Base-by-base conservation (phyloP, 2,329 filamentous ascomycete genomes). In the Claviceps paspali region DNA sequence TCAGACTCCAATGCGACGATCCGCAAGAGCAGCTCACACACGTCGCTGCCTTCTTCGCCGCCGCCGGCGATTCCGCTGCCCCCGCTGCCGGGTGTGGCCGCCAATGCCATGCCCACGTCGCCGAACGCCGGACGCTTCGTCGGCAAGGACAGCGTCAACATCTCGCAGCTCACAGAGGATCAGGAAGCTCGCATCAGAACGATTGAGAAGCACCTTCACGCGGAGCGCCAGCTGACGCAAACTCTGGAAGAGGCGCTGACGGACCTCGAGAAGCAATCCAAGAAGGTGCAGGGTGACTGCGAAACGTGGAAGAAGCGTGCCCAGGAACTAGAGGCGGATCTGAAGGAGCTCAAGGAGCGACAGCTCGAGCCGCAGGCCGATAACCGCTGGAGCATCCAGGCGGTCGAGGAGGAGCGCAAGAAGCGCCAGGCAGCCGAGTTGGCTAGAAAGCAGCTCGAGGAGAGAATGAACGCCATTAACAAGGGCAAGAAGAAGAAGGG, bases 51-150 rank as follows among this genome's bases (percentile, higher is more conserved):
- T 2, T 96, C 91, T 1, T 91, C 91, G 21, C 91, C 91, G 21
- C 91, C 91, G 5, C 91, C 91, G 0, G 86, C 85, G 0, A 94
- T 96, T 49, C 91, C 91, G n/a, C 73, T 98, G 24, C 91, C 91
- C 2, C 91, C 91, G 28, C 21, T 22, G 21, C 21, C 21, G 8
- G 58, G 65, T 10, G 64, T 70, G 37, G 68, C 64, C 46, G 56
- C 49, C 38, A 59, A 56, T 27, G 41, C 44, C 4, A 57, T 58
- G 27, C 67, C 65, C 45, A 68, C 59, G 45, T 73, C 61, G 43
- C 73, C 63, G 48, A 73, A 56, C 57, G 73, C 51, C 59, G 74
- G 48, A 60, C 78, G 85, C 9, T 84, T 87, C 41, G 69, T 76
- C 14, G 92, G 85, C 66, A 92, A 91, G 56, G 85, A 94, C 50